Evolutionary conservation across 495 filamentous ascomycete species (phyloP), one percentile per base, ranked within the genome.

Genomic region (Trichoderma orchidacearum): DNA sequence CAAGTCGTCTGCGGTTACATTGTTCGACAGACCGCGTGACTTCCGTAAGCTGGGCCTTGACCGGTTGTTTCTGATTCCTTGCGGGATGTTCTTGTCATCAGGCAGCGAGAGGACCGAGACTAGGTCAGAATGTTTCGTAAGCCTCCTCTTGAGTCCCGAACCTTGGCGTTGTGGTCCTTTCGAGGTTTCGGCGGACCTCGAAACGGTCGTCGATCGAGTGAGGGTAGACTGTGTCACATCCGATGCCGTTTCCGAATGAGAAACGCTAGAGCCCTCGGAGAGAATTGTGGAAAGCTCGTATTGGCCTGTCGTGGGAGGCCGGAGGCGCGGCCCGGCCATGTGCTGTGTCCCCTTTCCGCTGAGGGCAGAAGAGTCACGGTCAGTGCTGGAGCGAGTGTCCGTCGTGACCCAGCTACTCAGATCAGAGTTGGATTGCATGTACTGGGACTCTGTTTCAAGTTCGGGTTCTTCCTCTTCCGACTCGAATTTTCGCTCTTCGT

Each of bases 81-180:
- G 71, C 0, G 70, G 61, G 1, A 69, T 54, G 31, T 74, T 83
- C 58, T 79, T 75, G 53, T 83, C 81, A 52, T 77, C 79, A 2
- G 89, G 81, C 45, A 86, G 70, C 0, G 94, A 97, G 6, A 97
- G 75, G 25, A 96, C 88, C 7, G 93, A 96, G 35, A 97, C 87
- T 15, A 97, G 75, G 68, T 97, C 94, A 12, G 89, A 89, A 70
- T 96, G 90, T 38, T 89, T 96, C 2, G 94, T 93, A 15, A 93
- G 79, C 57, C 86, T 79, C 61, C 89, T 81, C 62, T 87, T 90
- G 25, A 87, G 63, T 58, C 78, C 70, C 12, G 73, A 48, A 13
- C 41, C 41, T 5, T 48, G 41, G 3, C 41, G 41, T 18, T 31
- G 53, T 30, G 51, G 51, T 5, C 62, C 58, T 67, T 73, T 48